Base-by-base conservation (phyloP, 129 eudicot species). In the Oenanthe sinensis region DNA sequence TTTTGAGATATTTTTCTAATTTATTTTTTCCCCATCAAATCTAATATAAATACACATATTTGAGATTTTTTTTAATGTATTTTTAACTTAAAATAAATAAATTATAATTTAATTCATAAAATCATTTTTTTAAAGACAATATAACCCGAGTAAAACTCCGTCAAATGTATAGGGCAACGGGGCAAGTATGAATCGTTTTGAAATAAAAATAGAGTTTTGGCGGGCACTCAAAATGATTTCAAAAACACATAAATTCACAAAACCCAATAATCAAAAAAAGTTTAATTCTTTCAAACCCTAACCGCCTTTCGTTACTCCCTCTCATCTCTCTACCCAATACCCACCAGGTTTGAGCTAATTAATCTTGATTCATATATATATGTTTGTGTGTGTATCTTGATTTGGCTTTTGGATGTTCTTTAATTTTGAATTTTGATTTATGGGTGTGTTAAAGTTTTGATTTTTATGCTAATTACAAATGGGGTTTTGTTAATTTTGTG, bases 201-300 rank as follows among this genome's bases (percentile, higher is more conserved):
- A 58, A 58, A 8, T n/a, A 58, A 58, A 58, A 42, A 72, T 0
- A 17, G 54, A 68, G 73, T 78, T 85, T 88, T 89, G 96, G 96
- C 96, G 93, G 96, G 96, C 91, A 85, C 52, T 74, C 82, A 37
- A 74, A 78, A 45, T 62, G 44, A 82, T 73, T 89, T 92, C 97
- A 89, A 91, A 91, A 78, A 11, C 39, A 8, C 65, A 58, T 28
- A 26, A 26, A 24, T 39, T 74, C 60, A 65, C 71, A 28, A 65
- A 65, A 3, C 45, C 46, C 74, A 16, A 36, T 33, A 33, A 33
- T 33, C 11, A 63, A 30, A 24, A 22, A 58, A 58, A 58, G 71
- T 28, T 65, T 33, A 33, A 12, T 28, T 24, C 71, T 30, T 77
- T 62, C 19, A 89, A 91, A 89, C 91, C 97, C 93, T 84, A 89